Evolutionary conservation across 1,139 yeast species (phyloP), one percentile per base, ranked within the genome.

Genomic region (Taphrina communis): DNA sequence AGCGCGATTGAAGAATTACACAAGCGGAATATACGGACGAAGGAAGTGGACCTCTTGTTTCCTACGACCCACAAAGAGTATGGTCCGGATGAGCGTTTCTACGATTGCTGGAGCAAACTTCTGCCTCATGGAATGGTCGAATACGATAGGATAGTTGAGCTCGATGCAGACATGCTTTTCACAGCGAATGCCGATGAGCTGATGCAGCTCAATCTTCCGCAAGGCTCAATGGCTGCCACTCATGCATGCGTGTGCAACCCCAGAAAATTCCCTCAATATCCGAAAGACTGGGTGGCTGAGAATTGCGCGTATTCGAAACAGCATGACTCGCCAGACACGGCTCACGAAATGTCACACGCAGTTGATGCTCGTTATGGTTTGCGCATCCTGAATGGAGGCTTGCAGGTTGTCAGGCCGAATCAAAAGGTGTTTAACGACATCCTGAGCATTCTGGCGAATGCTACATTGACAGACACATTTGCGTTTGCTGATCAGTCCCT

Each of bases 221-320:
- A 75, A 2, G 70, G 73, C 5, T 80, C 79, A 1, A 84, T 84
- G 76, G 88, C 86, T 0, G 86, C 87, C 0, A 75, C 84, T n/a
- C 85, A 85, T 72, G 87, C 87, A 1, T 85, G 88, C 75, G 85
- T 84, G 25, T 85, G 88, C 75, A 85, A 85, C 72, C 88, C 88
- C 1, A 78, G 81, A 74, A 74, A 79, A 36, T 80, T 81, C 71
- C 73, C 80, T 0, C 86, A 85, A 72, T 85, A 85, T 72, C 88
- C 88, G n/a, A 71, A 73, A 62, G 78, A 82, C 71, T 85, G 88
- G 88, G 72, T 78, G 2, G 77, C 78, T 1, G 78, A 76, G 57
- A 84, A 84, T 73, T 85, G 88, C 72, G 82, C 82, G 0, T 84
- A 80, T 73, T 81, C 86, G 1, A 74, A 77, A 66, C 82, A 69